A percentile compares a stretch with the other conserved stretches of the same genome.
These are phyloP conservation scores for Globisporangium ultimum DNA, from an alignment of 352 stramenopile species.

Conservation along the genomic window DNA sequence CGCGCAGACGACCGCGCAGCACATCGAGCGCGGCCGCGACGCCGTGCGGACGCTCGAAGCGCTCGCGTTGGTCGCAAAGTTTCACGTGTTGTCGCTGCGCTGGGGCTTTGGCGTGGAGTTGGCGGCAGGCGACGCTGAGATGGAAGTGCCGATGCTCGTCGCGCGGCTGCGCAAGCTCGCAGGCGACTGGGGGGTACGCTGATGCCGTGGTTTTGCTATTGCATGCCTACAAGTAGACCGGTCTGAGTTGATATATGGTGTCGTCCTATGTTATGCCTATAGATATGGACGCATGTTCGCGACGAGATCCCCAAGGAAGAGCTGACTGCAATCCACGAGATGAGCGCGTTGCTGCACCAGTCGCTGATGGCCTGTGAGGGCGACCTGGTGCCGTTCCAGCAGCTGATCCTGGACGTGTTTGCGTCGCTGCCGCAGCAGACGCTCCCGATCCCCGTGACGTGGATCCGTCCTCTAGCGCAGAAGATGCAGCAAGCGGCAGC, in stretches of 20 bases:
- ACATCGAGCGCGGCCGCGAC: background rate
- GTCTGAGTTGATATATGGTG: background rate
- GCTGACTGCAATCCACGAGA: conserved; percentile 16
- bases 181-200: conserved; percentile 8
- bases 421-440: conserved; percentile 23
- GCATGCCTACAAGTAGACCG: too few species aligned
- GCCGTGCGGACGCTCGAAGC: conserved; percentile 25
- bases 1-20: conserved; percentile 8
- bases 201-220: background rate
- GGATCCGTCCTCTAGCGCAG: conserved; percentile 19
- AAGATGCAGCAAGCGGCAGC: background rate
- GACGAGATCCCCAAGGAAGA: conserved; percentile 2
- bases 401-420: conserved; percentile 61
- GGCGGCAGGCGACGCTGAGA: background rate
- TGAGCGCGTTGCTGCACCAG: conserved; percentile 35
- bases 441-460: conserved; percentile 42
- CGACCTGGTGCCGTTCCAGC: conserved; percentile 46
- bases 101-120: conserved; percentile 21
- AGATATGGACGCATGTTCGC: background rate
- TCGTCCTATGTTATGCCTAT: background rate
- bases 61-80: conserved; percentile 35
- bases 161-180: conserved; percentile 5
- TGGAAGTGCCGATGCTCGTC: conserved; percentile 5
- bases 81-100: conserved; percentile 29
- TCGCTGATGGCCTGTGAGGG: conserved; percentile 25